Evolutionary conservation across 768 basidiomycete species (phyloP), one percentile per base, ranked within the genome.

Genomic region (Lentinula raphanica): DNA sequence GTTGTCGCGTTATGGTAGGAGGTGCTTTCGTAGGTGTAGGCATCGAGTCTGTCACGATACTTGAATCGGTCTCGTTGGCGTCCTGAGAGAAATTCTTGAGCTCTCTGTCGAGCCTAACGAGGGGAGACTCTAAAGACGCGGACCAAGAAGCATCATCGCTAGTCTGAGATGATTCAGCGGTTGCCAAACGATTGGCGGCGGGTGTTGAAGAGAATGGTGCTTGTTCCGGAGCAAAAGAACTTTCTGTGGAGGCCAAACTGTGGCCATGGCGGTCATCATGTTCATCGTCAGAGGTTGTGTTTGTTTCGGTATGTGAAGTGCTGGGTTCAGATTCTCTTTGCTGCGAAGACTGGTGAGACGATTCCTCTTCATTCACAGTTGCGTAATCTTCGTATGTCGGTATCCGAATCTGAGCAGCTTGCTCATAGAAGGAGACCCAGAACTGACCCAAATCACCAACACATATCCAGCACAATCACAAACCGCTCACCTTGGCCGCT

Each of bases 371-470:
- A 48, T 82, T 77, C 40, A 76, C 74, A 6, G 75, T 79, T n/a
- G 80, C 83, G 59, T 83, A 79, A 57, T 91, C 87, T 13, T 85
- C 91, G 32, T 79, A 85, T 1, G 84, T 84, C 3, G 88, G 86
- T 44, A 94, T 88, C 39, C 87, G 84, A 28, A 94, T 88, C 64
- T 92, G 87, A 3, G 96, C 95, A 8, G 94, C 93, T 59, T 90
- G 84, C 67, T 98, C 94, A 67, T 94, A 98, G 78, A 99, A 98
- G 0, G 91, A 88, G 3, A 87, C 88, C 95, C 96, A 98, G 69
- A 98, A 98, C 95, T 96, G 65, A n/a, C 0, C 25, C 3, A 46
- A 11, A 19, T 19, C 8, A 15, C 15, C 44, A 7, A 32, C 53
- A 36, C 35, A 42, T 12, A 55, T 29, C 15, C n/a, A 45, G 32